Evolutionary conservation across 352 stramenopile species (phyloP).

Genomic region (Pelagophyceae sp.): DNA sequence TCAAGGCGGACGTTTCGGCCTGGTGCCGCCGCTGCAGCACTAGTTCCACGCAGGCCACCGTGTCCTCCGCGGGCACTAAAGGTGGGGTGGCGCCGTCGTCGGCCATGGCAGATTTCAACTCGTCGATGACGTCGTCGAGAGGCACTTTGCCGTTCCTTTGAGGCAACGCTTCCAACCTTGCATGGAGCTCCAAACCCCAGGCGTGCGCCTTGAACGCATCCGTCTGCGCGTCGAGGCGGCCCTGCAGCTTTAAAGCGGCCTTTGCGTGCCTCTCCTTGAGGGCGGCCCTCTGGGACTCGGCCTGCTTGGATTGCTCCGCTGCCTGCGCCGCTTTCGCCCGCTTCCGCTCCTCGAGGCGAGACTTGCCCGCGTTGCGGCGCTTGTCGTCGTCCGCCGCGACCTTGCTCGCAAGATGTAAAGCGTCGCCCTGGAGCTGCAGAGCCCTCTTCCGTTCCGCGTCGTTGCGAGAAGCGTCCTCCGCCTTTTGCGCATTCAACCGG

Average conservation of each 20-base stretch:
- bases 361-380: no score
- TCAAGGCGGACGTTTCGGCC: not conserved
- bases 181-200: not conserved
- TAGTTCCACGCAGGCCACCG: conserved; percentile 9
- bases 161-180: not conserved
- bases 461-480: no score
- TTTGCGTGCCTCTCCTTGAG: not conserved
- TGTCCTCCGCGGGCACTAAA: not conserved
- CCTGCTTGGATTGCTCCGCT: no score
- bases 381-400: not conserved
- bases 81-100: not conserved
- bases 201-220: not conserved
- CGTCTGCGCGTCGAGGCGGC: not conserved
- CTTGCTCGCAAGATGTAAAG: no score
- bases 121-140: not conserved
- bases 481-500: no score
- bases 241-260: conserved; percentile 7
- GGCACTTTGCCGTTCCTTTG: no score
- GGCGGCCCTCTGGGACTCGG: no score
- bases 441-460: no score
- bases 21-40: conserved; percentile 18
- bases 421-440: no score
- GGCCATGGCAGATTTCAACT: not conserved
- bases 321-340: no score
- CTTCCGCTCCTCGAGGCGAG: no score